Conservation (phyloP, 2,329 filamentous ascomycete genomes). For the Cryphonectria parasitica region DNA sequence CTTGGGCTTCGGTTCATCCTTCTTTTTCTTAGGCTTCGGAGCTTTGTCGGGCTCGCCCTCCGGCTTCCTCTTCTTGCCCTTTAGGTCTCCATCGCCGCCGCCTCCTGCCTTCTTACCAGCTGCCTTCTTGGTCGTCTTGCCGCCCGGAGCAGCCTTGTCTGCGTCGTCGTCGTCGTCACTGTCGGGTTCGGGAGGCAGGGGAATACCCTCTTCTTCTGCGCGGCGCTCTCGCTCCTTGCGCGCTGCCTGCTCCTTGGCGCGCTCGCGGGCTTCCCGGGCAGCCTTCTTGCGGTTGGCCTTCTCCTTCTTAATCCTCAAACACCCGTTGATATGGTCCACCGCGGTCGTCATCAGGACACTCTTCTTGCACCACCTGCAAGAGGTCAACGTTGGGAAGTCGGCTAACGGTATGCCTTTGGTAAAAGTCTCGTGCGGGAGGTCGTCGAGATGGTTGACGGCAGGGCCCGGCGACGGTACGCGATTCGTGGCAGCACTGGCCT, state of each 20-base stretch:
- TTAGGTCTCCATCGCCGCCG: slow-evolving; percentile 54
- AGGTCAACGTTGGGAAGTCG: slow-evolving; percentile 76
- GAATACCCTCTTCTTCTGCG: slow-evolving; percentile 53
- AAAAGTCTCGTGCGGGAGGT: slow-evolving; percentile 77
- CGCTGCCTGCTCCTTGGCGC: slow-evolving; percentile 64
- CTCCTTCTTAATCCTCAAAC: slow-evolving; percentile 82
- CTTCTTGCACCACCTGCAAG: slow-evolving; percentile 95
- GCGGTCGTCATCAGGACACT: slow-evolving; percentile 76
- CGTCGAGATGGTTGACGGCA: slow-evolving; percentile 70
- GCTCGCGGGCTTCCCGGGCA: slow-evolving; percentile 70
- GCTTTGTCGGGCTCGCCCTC: slow-evolving; percentile 79
- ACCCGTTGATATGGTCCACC: slow-evolving; percentile 80
- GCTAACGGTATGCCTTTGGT: slow-evolving; percentile 79
- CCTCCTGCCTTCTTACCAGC: slow-evolving; percentile 67
- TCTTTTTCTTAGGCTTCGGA: slow-evolving; percentile 91
- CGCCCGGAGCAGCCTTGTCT: slow-evolving; percentile 44
- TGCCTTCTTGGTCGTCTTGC: slow-evolving; percentile 62
- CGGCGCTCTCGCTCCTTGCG: slow-evolving; percentile 57
- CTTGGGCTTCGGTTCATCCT: slow-evolving; percentile 87
- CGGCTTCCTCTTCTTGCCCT: slow-evolving; percentile 79
- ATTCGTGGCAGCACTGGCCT: slow-evolving; percentile 45
- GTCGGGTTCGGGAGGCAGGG: slow-evolving; percentile 46
- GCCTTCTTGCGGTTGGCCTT: slow-evolving; percentile 79
- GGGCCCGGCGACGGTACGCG: slow-evolving; percentile 55
- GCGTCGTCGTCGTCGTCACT: slow-evolving; percentile 55